Base-by-base conservation (phyloP, 192 early-diverging fungal genomes). In the Rhizophagus clarus region DNA sequence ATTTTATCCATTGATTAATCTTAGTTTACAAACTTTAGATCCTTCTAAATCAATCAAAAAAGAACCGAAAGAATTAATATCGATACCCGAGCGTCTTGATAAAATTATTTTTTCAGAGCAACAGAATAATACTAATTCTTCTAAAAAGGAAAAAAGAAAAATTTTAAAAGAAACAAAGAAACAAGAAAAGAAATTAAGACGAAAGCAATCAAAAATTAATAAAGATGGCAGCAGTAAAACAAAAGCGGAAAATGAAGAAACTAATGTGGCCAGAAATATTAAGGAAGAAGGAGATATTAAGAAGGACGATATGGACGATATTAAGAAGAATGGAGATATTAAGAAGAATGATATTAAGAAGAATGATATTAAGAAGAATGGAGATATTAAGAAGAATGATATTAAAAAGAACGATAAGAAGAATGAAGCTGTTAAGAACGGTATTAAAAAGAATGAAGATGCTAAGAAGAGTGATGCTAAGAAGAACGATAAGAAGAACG, bases 181-280 rank as follows among this genome's bases (percentile, higher is more conserved):
- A 74, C 12, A 12, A 28, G 12, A 51, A 26, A 28, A 51, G 72
- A 60, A 74, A 72, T 20, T 26, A 72, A 72, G 45, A 42, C n/a
- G 45, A 72, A 45, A 40, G 45, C 17, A 37, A 26, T 40, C 29
- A 64, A 64, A 64, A 64, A 29, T 74, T 29, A 31, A 40, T 37
- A 70, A n/a, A 31, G 63, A 69, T 15, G 74, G 80, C 62, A 79
- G 78, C 77, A 92, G 87, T 82, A 90, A 95, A n/a, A n/a, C n/a
- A n/a, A n/a, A n/a, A 81, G 82, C 91, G 81, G 81, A 89, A 91
- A 88, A 88, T 90, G 84, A 86, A 88, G 77, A 79, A 84, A 82
- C 29, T 83, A 85, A 70, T 83, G 84, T 64, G 79, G 79, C 1
- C 32, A 32, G 3, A 32, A 32, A 32, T 40, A 40, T 40, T 0